Evolutionary conservation across 140 eudicot species (phyloP).

Genomic region (Oenanthe javanica): DNA sequence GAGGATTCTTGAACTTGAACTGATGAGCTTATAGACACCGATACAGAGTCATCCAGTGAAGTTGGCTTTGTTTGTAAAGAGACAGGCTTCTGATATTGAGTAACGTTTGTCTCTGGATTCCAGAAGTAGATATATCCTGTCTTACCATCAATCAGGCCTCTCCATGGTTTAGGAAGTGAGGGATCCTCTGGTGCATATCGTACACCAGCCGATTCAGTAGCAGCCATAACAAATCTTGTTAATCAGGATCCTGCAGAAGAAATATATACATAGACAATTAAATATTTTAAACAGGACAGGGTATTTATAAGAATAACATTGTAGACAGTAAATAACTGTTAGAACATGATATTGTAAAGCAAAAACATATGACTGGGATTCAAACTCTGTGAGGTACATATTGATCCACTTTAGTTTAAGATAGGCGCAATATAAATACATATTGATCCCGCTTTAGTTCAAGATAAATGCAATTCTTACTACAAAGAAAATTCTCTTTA

Average conservation of each 20-base stretch:
- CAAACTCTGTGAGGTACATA: background rate
- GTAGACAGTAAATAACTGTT: background rate
- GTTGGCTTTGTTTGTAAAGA: slow-evolving; percentile 48
- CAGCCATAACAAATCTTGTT: slow-evolving; percentile 9
- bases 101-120: slow-evolving; percentile 88
- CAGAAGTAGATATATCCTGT: slow-evolving; percentile 70
- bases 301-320: background rate
- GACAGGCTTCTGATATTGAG: slow-evolving; percentile 85
- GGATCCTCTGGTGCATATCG: slow-evolving; percentile 97
- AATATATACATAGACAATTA: background rate
- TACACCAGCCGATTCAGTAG: slow-evolving; percentile 49
- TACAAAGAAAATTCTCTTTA: background rate
- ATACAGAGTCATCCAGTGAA: slow-evolving; percentile 32
- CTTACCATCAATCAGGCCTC: slow-evolving; percentile 86
- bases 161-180: slow-evolving; percentile 93
- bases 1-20: slow-evolving; percentile 1
- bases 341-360: background rate
- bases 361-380: background rate
- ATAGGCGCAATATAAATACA: background rate
- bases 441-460: background rate
- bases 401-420: no score
- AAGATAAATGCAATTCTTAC: background rate
- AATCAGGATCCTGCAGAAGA: background rate
- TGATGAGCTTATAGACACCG: slow-evolving; percentile 45
- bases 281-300: background rate